These are phyloP conservation scores for Saccharomyces pastorianus DNA, from an alignment of 1,139 yeast species.

Conservation along the genomic window DNA sequence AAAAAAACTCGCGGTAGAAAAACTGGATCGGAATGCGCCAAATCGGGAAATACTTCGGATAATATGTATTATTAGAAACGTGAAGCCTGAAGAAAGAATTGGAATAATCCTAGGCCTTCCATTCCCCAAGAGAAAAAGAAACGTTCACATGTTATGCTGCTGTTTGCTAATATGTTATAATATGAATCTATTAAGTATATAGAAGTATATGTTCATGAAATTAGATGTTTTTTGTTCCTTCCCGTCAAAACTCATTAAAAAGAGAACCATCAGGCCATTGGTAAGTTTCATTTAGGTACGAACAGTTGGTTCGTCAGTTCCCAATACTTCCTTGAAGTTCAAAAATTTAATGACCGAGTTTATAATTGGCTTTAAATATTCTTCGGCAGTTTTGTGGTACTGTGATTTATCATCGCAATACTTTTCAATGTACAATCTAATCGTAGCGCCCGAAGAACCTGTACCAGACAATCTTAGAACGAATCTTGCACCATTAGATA, in stretches of 20 bases:
- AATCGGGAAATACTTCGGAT: background rate
- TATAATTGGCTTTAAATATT: conserved; percentile 58
- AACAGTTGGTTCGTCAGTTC: conserved; percentile 84
- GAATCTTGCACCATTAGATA: conserved; percentile 75
- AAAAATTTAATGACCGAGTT: conserved; percentile 57
- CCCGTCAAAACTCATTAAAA: background rate
- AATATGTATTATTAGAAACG: background rate
- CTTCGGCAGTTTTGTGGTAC: conserved; percentile 51
- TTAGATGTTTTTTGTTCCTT: too few species aligned
- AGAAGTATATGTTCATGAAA: background rate
- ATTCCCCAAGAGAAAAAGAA: background rate
- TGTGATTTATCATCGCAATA: conserved; percentile 55
- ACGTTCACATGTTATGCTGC: background rate
- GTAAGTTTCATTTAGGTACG: conserved; percentile 42
- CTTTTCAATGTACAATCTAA: conserved; percentile 83
- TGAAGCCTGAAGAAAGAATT: background rate
- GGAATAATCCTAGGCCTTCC: background rate
- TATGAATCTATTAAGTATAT: background rate
- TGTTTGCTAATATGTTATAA: background rate
- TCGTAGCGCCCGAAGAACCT: conserved; percentile 96
- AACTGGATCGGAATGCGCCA: background rate
- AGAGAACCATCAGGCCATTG: background rate
- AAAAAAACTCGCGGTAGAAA: background rate
- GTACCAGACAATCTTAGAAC: conserved; percentile 93
- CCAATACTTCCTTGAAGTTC: conserved; percentile 64